Percentiles rank a stretch among this genome's conserved stretches.
Conservation (phyloP, 163 green algal species). For the Trebouxiophyceae sp. region DNA sequence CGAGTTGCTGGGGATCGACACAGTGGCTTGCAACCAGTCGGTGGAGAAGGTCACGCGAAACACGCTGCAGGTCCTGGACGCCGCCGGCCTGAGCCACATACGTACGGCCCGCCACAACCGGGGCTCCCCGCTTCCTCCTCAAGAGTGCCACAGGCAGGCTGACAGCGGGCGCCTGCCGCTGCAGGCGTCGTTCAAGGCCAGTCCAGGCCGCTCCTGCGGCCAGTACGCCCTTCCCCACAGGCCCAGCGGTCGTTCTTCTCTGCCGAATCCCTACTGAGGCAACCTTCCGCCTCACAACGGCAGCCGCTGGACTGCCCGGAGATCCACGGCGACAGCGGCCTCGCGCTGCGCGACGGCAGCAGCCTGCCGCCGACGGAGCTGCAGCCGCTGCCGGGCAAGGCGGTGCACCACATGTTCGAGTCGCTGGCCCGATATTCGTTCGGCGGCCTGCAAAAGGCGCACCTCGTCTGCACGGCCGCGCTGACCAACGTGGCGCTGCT, state of each 20-base stretch:
- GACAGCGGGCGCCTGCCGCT: not conserved
- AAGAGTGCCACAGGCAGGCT: not conserved
- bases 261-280: too few relatives aligned
- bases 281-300: not conserved
- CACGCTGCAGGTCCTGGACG: slow-evolving; percentile 56
- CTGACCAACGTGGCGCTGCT: slow-evolving; percentile 88
- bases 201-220: slow-evolving; percentile 48
- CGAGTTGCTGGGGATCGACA: slow-evolving; percentile 70
- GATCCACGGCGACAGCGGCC: slow-evolving; percentile 80
- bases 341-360: slow-evolving; percentile 62
- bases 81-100: slow-evolving; percentile 18
- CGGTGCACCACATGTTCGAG: slow-evolving; percentile 19
- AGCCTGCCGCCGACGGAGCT: slow-evolving; percentile 43
- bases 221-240: too few relatives aligned
- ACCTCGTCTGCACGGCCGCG: slow-evolving; percentile 12
- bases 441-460: not conserved
- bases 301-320: slow-evolving; percentile 32
- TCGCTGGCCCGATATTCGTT: too few relatives aligned
- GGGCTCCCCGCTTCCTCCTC: not conserved
- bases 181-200: slow-evolving; percentile 53
- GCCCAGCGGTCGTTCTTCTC: too few relatives aligned
- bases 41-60: slow-evolving; percentile 71
- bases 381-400: slow-evolving; percentile 5
- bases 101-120: slow-evolving; percentile 2
- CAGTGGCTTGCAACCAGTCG: slow-evolving; percentile 70